phyloP scores from a whole-genome alignment of 148 eudicot genomes.

The Silene latifolia region DNA sequence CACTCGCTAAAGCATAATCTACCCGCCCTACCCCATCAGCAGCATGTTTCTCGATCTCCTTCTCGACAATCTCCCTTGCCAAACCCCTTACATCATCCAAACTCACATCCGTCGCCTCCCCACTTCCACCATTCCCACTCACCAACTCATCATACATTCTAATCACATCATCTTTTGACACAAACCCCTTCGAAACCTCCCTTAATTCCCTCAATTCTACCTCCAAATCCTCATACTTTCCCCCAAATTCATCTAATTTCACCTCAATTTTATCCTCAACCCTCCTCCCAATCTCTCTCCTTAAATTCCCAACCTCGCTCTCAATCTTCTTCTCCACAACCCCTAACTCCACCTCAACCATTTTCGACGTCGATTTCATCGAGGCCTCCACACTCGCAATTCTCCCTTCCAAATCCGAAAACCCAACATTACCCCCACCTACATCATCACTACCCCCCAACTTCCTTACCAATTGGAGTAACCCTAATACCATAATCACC shows the following conservation, averaged over 20 bases:
- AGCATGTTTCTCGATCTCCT: slow-evolving; percentile 73
- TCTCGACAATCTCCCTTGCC: slow-evolving; percentile 66
- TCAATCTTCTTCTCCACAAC: slow-evolving; percentile 54
- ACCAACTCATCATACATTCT: slow-evolving; percentile 46
- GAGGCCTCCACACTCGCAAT: slow-evolving; percentile 58
- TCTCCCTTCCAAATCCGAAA: slow-evolving; percentile 54
- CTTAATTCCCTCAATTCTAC: slow-evolving; percentile 33
- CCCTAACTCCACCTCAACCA: slow-evolving; percentile 71
- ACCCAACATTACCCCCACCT: slow-evolving; percentile 21
- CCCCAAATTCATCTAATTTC: slow-evolving; percentile 37
- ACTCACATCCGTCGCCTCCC: slow-evolving; percentile 27
- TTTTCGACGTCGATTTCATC: slow-evolving; percentile 46
- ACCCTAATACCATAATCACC: slow-evolving; percentile 40
- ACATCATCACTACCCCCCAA: slow-evolving; percentile 29
- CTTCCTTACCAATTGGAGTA: slow-evolving; percentile 57
- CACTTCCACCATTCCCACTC: slow-evolving; percentile 27
- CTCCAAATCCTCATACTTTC: slow-evolving; percentile 38
- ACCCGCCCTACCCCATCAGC: slow-evolving; percentile 91
- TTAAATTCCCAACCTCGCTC: slow-evolving; percentile 39
- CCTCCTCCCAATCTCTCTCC: slow-evolving; percentile 38
- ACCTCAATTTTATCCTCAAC: slow-evolving; percentile 42
- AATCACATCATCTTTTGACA: slow-evolving; percentile 51
- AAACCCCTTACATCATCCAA: slow-evolving; percentile 58
- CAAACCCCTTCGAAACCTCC: slow-evolving; percentile 25
- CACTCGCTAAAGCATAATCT: slow-evolving; percentile 69